A percentile compares a stretch with the other conserved stretches of the same genome.
phyloP scores from a whole-genome alignment of 257 asterid species.

The Leonotis leonurus region DNA sequence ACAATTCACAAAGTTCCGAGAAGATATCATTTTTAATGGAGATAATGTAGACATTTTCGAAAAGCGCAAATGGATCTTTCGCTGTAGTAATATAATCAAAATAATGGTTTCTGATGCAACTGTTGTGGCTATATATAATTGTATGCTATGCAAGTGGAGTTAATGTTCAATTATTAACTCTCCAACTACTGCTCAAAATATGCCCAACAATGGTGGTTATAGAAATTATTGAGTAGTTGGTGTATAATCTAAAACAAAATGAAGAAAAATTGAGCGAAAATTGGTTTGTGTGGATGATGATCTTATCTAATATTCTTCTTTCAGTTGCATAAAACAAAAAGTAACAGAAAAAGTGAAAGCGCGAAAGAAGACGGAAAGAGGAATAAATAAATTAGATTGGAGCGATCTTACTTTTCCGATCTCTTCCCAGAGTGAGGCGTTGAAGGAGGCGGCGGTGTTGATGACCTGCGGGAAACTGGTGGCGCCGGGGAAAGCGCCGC shows the following conservation, averaged over 20 bases:
- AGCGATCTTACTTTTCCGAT: conserved; percentile 58
- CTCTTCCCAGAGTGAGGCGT: conserved; percentile 68
- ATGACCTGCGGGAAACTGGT: conserved; percentile 93
- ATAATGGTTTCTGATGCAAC: background rate
- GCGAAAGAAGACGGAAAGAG: background rate
- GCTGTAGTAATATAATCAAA: background rate
- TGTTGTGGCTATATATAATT: too few relatives aligned
- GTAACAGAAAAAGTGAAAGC: background rate
- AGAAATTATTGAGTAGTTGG: background rate
- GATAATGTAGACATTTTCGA: conserved; percentile 4
- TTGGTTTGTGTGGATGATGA: background rate
- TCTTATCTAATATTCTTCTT: background rate
- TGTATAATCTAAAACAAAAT: background rate
- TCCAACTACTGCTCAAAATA: background rate
- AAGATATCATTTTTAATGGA: conserved; percentile 3
- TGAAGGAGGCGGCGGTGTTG: conserved; percentile 78
- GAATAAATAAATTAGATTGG: background rate
- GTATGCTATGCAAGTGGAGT: background rate
- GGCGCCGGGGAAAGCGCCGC: conserved; percentile 71
- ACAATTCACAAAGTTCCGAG: conserved; percentile 6
- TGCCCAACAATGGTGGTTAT: background rate
- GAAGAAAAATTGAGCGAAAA: background rate
- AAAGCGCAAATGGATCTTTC: conserved; percentile 5
- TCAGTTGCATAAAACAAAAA: background rate
- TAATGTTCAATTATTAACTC: background rate